Percentiles rank a stretch among this genome's conserved stretches.
Conservation (phyloP, 2,329 filamentous ascomycete species). For the Immersiporthe knoxdaviesiana region DNA sequence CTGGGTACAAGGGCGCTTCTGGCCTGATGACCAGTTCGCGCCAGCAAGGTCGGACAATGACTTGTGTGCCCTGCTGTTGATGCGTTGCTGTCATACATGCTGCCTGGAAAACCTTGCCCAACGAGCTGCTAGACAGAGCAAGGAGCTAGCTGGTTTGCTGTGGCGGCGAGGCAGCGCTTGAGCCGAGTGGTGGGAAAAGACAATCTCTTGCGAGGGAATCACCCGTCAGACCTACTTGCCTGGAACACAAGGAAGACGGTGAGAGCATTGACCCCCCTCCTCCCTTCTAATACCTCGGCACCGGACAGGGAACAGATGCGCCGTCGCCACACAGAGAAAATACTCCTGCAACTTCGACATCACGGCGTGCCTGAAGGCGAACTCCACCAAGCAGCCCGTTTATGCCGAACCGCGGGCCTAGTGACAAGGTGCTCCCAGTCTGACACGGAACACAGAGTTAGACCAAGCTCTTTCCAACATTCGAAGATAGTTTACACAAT, state of each 20-base stretch:
- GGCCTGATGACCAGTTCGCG: neutral
- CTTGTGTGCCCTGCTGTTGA: neutral
- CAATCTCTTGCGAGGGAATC: neutral
- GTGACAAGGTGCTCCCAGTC: neutral
- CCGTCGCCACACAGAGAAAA: neutral
- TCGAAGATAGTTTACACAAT: neutral
- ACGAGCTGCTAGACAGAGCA: slow-evolving; percentile 5
- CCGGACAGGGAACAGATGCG: neutral
- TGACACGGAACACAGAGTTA: slow-evolving; percentile 6
- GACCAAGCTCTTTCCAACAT: neutral
- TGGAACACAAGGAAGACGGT: no score
- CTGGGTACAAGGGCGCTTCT: no score
- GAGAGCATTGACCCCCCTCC: neutral
- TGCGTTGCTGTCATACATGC: neutral
- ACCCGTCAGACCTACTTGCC: neutral
- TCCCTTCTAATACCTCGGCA: slow-evolving; percentile 4
- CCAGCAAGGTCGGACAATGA: neutral
- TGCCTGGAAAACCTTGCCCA: neutral
- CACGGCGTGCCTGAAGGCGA: neutral
- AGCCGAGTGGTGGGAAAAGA: slow-evolving; percentile 7
- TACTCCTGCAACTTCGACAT: neutral
- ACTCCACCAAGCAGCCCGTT: neutral
- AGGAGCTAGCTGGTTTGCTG: neutral
- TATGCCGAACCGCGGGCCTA: neutral
- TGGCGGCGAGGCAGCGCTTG: slow-evolving; percentile 6